A percentile compares a stretch with the other conserved stretches of the same genome.
phyloP scores from a whole-genome alignment of 73 alveolate genomes.

The Tetrahymena malaccensis region DNA sequence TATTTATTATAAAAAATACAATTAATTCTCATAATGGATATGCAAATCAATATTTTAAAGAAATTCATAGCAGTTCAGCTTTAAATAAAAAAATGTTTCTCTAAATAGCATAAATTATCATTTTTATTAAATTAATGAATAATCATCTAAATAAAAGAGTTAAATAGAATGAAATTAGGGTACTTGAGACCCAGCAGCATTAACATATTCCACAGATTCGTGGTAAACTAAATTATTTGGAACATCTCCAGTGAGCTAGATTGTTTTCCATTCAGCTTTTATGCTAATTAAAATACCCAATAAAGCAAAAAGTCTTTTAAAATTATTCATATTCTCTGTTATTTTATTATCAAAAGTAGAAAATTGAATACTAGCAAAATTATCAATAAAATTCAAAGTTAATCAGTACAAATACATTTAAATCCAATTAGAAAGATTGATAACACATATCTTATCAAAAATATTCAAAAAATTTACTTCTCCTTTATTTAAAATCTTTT shows the following conservation, averaged over 20 bases:
- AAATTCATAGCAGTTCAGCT: no score
- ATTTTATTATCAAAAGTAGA: no score
- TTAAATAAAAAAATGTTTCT: no score
- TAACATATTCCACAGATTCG: background rate
- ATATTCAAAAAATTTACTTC: background rate
- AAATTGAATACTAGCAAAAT: background rate
- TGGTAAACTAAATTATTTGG: background rate
- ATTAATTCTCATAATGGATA: no score
- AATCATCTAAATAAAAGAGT: no score
- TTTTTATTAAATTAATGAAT: no score
- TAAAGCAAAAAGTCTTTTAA: background rate
- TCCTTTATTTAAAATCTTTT: background rate
- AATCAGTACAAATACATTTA: background rate
- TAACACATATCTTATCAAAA: background rate
- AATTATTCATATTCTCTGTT: background rate
- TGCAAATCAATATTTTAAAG: no score
- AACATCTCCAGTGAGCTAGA: background rate
- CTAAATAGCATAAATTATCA: no score
- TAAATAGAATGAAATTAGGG: no score
- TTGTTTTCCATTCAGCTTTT: background rate
- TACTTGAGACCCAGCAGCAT: background rate
- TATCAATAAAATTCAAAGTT: no score
- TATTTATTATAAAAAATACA: background rate
- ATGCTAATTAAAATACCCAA: background rate
- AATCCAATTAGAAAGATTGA: no score